Evolutionary conservation across 2,329 filamentous ascomycete genomes (phyloP).

Genomic region (Colletotrichum sublineola): DNA sequence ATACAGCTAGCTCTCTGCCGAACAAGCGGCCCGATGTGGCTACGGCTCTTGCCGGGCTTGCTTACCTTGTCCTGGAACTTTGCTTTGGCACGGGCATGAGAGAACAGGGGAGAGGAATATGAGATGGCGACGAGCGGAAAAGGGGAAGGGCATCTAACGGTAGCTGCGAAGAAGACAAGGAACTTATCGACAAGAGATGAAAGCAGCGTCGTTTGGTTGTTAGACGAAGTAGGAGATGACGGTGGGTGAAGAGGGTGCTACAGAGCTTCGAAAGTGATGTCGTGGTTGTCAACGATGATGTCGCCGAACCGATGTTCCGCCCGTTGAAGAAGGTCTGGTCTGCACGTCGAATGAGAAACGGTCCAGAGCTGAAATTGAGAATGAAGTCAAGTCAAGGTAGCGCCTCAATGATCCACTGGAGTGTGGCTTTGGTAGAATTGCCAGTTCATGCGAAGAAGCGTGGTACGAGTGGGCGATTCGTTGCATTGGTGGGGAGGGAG

Average conservation of each 20-base stretch:
- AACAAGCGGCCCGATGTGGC: slow-evolving; percentile 16
- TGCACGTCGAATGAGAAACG: neutral
- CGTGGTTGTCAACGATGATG: slow-evolving; percentile 5
- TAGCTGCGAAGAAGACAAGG: neutral
- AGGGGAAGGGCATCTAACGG: neutral
- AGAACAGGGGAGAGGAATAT: neutral
- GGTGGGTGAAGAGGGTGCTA: neutral
- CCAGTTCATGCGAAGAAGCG: slow-evolving; percentile 36
- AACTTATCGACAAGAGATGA: slow-evolving; percentile 21
- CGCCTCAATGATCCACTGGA: slow-evolving; percentile 41
- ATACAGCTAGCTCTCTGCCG: slow-evolving; percentile 18
- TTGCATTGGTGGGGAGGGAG: slow-evolving; percentile 3
- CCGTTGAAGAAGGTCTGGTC: too few relatives aligned
- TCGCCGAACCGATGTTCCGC: slow-evolving; percentile 6
- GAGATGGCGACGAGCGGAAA: neutral
- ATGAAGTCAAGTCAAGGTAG: slow-evolving; percentile 22
- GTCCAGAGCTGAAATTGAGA: slow-evolving; percentile 31
- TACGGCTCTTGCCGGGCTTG: slow-evolving; percentile 1
- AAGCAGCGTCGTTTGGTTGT: neutral
- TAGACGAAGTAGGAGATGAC: slow-evolving; percentile 4
- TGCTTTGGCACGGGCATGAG: slow-evolving; percentile 32
- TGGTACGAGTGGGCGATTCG: slow-evolving; percentile 20
- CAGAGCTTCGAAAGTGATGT: neutral
- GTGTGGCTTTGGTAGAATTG: slow-evolving; percentile 41
- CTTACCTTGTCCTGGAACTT: slow-evolving; percentile 17